phyloP scores from a whole-genome alignment of 306 rosid species.

The Mimosa pudica region DNA sequence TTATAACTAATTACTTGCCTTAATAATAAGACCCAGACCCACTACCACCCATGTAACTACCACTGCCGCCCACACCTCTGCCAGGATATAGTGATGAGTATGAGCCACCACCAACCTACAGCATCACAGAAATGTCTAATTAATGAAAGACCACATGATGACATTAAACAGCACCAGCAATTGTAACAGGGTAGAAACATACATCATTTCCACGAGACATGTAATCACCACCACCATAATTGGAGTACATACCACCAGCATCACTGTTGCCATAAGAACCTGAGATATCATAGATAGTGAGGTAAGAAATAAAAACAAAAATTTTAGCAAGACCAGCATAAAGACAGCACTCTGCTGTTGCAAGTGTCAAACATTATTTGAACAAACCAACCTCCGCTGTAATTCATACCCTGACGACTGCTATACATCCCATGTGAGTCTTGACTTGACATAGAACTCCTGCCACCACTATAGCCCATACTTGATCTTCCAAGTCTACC shows the following conservation, averaged over 20 bases:
- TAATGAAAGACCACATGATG: conserved; percentile 11
- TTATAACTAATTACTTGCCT: conserved; percentile 52
- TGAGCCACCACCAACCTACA: conserved; percentile 79
- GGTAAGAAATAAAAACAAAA: conserved; percentile 16
- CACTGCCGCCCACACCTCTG: conserved; percentile 73
- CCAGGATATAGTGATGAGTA: conserved; percentile 79
- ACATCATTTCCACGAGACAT: conserved; percentile 83
- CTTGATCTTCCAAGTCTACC: conserved; percentile 75
- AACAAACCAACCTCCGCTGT: conserved; percentile 55
- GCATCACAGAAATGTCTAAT: conserved; percentile 8
- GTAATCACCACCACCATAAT: conserved; percentile 78
- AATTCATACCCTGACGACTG: conserved; percentile 68
- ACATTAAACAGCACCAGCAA: conserved; percentile 10
- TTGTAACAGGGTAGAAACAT: conserved; percentile 39
- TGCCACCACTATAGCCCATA: conserved; percentile 68
- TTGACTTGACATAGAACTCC: conserved; percentile 68
- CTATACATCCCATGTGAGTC: conserved; percentile 72
- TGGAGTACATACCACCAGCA: conserved; percentile 72
- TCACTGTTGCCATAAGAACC: conserved; percentile 76
- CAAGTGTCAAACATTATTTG: conserved; percentile 29
- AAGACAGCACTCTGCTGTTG: background rate
- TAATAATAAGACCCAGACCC: conserved; percentile 88
- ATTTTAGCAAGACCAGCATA: background rate
- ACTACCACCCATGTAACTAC: conserved; percentile 78
- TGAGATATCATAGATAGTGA: conserved; percentile 39